Percentiles rank a stretch among this genome's conserved stretches.
Evolutionary conservation across 768 basidiomycete species (phyloP).

Genomic region (Collybiopsis confluens): DNA sequence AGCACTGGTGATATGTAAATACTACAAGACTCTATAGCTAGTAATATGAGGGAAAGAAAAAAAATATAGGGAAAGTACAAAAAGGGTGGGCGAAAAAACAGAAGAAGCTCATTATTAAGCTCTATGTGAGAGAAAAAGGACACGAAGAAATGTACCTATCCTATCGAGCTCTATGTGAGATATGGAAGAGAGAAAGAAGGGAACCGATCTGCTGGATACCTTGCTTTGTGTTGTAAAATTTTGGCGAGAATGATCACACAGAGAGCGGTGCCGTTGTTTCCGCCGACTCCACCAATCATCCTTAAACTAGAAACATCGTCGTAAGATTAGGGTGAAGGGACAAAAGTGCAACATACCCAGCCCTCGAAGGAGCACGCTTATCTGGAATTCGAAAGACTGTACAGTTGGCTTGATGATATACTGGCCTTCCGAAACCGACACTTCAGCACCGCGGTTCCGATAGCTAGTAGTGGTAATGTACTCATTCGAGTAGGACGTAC

Average conservation of each 20-base stretch:
- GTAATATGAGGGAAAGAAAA: too few species aligned
- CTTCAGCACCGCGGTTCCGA: slow-evolving; percentile 73
- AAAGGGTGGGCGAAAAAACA: too few species aligned
- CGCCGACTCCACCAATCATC: slow-evolving; percentile 96
- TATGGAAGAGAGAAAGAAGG: too few species aligned
- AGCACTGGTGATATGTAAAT: too few species aligned
- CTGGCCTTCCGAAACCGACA: slow-evolving; percentile 66
- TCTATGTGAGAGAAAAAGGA: too few species aligned
- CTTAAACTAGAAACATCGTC: slow-evolving; percentile 52
- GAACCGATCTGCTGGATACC: slow-evolving; percentile 93
- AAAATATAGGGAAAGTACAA: too few species aligned
- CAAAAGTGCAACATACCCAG: slow-evolving; percentile 69
- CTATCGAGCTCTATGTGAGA: too few species aligned
- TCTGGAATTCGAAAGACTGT: slow-evolving; percentile 87
- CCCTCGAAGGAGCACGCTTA: slow-evolving; percentile 77
- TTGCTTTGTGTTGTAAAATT: slow-evolving; percentile 89
- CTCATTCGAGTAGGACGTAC: slow-evolving; percentile 77
- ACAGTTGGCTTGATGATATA: slow-evolving; percentile 76
- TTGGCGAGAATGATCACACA: slow-evolving; percentile 95
- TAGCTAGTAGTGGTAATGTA: slow-evolving; percentile 83
- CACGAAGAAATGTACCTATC: too few species aligned
- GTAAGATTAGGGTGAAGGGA: slow-evolving; percentile 7
- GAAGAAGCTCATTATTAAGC: too few species aligned
- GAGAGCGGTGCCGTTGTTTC: slow-evolving; percentile 95
- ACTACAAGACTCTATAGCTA: too few species aligned